Conservation (phyloP, 2,329 filamentous ascomycete genomes). For the Fusarium sp. region DNA sequence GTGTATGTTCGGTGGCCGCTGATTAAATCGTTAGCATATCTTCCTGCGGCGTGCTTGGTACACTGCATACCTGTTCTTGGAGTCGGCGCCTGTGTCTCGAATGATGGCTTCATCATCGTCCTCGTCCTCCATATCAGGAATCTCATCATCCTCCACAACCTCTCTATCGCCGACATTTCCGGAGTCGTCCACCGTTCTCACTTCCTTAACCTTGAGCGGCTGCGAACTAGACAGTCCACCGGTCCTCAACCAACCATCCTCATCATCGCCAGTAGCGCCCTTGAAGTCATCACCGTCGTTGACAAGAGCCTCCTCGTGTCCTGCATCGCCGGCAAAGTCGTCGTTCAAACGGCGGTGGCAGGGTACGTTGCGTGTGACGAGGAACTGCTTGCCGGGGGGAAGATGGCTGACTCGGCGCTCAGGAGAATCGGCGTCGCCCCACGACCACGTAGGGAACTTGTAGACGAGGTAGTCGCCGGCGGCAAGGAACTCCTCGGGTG, state of each 20-base stretch:
- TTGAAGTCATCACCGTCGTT: constrained; percentile 78
- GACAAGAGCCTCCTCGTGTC: constrained; percentile 87
- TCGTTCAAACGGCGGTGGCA: constrained; percentile 93
- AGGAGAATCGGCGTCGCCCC: constrained; percentile 88
- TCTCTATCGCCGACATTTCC: constrained; percentile 85
- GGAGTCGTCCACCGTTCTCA: constrained; percentile 88
- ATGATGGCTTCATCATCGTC: constrained; percentile 98
- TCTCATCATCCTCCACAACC: constrained; percentile 81
- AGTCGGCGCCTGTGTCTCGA: constrained; percentile 71
- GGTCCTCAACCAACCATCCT: constrained; percentile 93
- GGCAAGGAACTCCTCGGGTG: constrained; percentile 94
- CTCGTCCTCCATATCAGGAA: constrained; percentile 98
- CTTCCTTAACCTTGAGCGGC: constrained; percentile 82
- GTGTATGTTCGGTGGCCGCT: constrained; percentile 94
- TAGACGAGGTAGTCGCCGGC: constrained; percentile 98
- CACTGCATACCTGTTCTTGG: constrained; percentile 60
- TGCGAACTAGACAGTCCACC: constrained; percentile 82
- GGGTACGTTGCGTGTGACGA: constrained; percentile 94
- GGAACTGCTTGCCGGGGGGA: constrained; percentile 91
- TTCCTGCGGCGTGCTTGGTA: neutral
- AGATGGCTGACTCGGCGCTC: constrained; percentile 84
- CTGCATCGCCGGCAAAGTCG: constrained; percentile 90
- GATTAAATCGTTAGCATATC: constrained; percentile 11
- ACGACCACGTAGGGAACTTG: constrained; percentile 99
- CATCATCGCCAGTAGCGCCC: constrained; percentile 66